Evolutionary conservation across 768 basidiomycete species (phyloP), one percentile per base, ranked within the genome.

Genomic region (Termitomyces sp.): DNA sequence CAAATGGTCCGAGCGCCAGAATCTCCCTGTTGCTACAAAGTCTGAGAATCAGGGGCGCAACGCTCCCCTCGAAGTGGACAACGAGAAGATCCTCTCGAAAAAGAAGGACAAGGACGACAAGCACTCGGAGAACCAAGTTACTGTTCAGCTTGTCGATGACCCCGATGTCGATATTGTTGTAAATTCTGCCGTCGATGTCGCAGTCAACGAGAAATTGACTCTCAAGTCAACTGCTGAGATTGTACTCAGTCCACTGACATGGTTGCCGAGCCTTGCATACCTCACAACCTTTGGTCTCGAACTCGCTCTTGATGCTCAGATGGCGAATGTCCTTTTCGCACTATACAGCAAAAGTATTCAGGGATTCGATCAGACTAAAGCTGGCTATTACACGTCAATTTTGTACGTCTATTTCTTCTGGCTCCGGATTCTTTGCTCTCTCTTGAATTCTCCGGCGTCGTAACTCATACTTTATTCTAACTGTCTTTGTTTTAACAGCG

Each of bases 261-360:
- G 83, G 81, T 75, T 85, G 3, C 83, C 83, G 0, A 69, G 78
- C 0, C 65, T 83, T 9, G 79, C 78, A 13, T 86, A 86, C 58
- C 61, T 79, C 39, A 78, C 78, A 0, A 82, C 83, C 2, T 85
- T 86, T 62, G 84, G 85, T 0, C 75, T 78, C 48, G 85, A 86
- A 67, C 75, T 87, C 7, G 77, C 79, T 1, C 75, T 87, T 45
- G 82, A 87, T 62, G 78, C 77, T 7, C 77, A 78, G 59, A 70
- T 85, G 62, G 75, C 79, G n/a, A 76, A 71, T 57, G 73, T 80
- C 8, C 68, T 84, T 16, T 77, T 74, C 61, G 65, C 46, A 9
- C 64, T 80, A 18, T 78, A 72, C 67, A 70, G 60, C 53, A 70
- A 72, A 59, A 67, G 68, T 45, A 63, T 69, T 4, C 47, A 65